These are phyloP conservation scores for Silybum marianum DNA, from an alignment of 129 eudicot species.

Conservation along the genomic window DNA sequence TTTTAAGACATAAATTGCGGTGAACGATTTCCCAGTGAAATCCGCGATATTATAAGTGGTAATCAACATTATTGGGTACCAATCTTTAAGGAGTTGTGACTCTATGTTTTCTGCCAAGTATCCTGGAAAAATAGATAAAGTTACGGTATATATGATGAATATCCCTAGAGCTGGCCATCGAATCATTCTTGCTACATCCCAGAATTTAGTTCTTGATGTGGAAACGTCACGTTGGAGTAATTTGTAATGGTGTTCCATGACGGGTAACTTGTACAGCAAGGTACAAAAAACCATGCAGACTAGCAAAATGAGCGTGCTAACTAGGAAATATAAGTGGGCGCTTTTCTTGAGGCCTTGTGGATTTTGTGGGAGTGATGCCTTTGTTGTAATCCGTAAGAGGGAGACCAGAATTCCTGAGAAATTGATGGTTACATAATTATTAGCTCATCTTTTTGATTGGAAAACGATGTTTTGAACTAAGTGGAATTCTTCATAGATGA, in stretches of 20 bases:
- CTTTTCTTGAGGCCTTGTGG: conserved; percentile 79
- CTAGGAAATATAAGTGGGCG: conserved; percentile 70
- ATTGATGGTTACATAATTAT: background rate
- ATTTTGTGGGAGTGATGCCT: conserved; percentile 73
- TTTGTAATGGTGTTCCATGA: conserved; percentile 65
- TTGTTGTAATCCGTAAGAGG: conserved; percentile 68
- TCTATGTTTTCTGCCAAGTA: conserved; percentile 65
- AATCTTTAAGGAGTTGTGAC: conserved; percentile 59
- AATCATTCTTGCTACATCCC: conserved; percentile 49
- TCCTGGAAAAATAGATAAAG: conserved; percentile 84
- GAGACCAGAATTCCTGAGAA: conserved; percentile 64
- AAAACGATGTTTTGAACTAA: background rate
- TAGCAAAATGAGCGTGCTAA: conserved; percentile 51
- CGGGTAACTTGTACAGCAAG: conserved; percentile 57
- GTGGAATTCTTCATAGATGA: background rate
- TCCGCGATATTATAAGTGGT: conserved; percentile 62
- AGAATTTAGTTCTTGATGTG: conserved; percentile 45
- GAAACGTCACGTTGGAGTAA: conserved; percentile 34
- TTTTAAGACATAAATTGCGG: conserved; percentile 48
- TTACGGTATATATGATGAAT: conserved; percentile 60
- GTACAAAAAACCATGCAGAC: conserved; percentile 63
- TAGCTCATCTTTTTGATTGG: background rate
- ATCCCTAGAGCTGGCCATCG: conserved; percentile 72
- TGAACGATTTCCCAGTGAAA: conserved; percentile 65
- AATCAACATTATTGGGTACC: conserved; percentile 79